Conservation (phyloP, 202 grass and related monocot genomes). For the Brachypodium distachyon region DNA sequence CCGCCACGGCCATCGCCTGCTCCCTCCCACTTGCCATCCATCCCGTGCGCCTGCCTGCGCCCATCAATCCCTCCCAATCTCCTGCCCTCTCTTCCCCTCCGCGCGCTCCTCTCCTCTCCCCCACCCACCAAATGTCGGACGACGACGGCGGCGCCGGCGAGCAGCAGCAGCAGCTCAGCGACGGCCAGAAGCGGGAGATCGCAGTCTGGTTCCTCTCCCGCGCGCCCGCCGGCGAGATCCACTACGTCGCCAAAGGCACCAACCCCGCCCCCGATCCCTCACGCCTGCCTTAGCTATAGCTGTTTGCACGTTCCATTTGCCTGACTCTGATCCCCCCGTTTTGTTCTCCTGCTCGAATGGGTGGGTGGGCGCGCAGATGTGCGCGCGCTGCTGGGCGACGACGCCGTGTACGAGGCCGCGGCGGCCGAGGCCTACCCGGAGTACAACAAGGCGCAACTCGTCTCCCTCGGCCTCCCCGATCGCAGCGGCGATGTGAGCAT, state of each 20-base stretch:
- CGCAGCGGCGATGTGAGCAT: conserved; percentile 86
- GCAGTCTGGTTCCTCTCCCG: conserved; percentile 91
- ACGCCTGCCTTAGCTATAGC: too few relatives aligned
- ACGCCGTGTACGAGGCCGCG: conserved; percentile 62
- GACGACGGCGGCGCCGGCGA: conserved; percentile 37
- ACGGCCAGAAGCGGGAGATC: conserved; percentile 74
- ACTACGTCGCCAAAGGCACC: conserved; percentile 93
- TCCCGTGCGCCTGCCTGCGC: not conserved
- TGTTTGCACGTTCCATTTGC: too few relatives aligned
- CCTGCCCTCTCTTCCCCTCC: not conserved
- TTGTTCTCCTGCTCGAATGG: not conserved
- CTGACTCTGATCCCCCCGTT: conserved; percentile 18
- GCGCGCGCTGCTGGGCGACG: conserved; percentile 63
- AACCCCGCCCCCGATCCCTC: not conserved
- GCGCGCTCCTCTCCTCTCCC: not conserved
- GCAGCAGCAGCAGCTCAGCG: conserved; percentile 52
- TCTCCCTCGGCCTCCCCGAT: conserved; percentile 75
- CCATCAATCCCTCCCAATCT: not conserved
- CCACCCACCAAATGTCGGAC: conserved; percentile 60
- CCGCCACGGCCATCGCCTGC: not conserved
- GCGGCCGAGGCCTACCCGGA: conserved; percentile 78
- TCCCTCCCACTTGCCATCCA: conserved; percentile 22
- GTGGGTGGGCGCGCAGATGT: conserved; percentile 51
- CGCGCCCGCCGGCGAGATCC: conserved; percentile 92
- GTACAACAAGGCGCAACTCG: conserved; percentile 75